phyloP scores from a whole-genome alignment of 129 eudicot species.

The Kitagawia praeruptora region DNA sequence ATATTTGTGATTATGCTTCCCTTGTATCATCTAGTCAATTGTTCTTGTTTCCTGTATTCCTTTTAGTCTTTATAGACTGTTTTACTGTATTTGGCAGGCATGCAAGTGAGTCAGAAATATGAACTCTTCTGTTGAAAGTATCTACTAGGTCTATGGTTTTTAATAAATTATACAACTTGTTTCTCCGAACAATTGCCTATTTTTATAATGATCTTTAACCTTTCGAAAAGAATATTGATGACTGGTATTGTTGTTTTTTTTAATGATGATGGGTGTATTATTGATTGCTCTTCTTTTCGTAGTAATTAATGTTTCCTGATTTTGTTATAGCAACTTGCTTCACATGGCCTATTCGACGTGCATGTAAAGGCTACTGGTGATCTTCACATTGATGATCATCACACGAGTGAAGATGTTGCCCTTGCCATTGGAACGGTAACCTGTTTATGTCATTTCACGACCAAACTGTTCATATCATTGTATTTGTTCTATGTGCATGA shows the following conservation, averaged over 20 bases:
- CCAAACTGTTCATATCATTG: not conserved
- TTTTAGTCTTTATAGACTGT: not conserved
- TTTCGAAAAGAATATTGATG: not conserved
- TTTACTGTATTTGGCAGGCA: not conserved
- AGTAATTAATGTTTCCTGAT: not conserved
- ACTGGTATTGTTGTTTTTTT: not conserved
- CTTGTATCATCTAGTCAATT: not conserved
- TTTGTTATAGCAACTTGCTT: slow-evolving; percentile 80
- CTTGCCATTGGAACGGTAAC: slow-evolving; percentile 95
- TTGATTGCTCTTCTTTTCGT: not conserved
- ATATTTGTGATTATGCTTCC: not conserved
- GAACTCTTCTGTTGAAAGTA: not conserved
- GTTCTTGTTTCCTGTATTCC: not conserved
- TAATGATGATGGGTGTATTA: not conserved
- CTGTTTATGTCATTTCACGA: slow-evolving; percentile 11
- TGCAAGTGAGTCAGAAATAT: not conserved
- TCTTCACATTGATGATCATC: slow-evolving; percentile 96
- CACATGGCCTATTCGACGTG: slow-evolving; percentile 92
- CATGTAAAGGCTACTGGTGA: slow-evolving; percentile 96
- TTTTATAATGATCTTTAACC: not conserved
- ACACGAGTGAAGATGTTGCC: slow-evolving; percentile 94
- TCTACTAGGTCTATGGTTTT: not conserved
- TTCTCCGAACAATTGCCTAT: not conserved
- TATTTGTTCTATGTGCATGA: not conserved
- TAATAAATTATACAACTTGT: not conserved